These are phyloP conservation scores for Centaurea solstitialis DNA, from an alignment of 129 eudicot genomes.

Conservation along the genomic window DNA sequence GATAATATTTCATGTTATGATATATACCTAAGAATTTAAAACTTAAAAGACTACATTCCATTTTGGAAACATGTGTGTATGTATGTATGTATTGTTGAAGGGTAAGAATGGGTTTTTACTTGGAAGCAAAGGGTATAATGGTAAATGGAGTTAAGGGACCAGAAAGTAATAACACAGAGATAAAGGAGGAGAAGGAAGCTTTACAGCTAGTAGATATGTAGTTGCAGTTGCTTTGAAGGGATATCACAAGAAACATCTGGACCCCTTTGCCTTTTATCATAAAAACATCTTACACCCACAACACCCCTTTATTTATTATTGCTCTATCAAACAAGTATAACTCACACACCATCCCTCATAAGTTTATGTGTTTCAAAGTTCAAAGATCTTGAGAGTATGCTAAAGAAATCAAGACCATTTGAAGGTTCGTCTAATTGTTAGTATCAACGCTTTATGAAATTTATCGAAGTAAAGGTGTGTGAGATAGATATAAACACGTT, in stretches of 20 bases:
- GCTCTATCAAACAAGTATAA: not conserved
- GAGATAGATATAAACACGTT: too few species aligned
- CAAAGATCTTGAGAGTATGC: not conserved
- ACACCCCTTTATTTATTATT: not conserved
- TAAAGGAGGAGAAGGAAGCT: constrained; percentile 28
- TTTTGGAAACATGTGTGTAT: not conserved
- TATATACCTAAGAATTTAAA: not conserved
- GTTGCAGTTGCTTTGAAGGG: constrained; percentile 52
- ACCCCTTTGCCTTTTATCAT: constrained; percentile 31
- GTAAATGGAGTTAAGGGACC: not conserved
- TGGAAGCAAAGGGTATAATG: not conserved
- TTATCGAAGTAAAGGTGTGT: not conserved
- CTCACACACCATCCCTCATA: not conserved
- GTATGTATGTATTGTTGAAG: not conserved
- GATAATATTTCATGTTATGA: not conserved
- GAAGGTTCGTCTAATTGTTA: not conserved
- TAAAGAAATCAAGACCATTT: not conserved
- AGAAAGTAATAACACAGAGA: constrained; percentile 20
- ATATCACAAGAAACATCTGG: constrained; percentile 37
- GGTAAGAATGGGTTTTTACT: not conserved
- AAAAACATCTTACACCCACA: constrained; percentile 13
- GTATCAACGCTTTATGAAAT: too few species aligned
- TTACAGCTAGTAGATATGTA: constrained; percentile 50
- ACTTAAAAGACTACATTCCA: not conserved
- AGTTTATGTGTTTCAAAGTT: not conserved